Base-by-base conservation (phyloP, 331 rosid species). In the Prunus yedoensis region DNA sequence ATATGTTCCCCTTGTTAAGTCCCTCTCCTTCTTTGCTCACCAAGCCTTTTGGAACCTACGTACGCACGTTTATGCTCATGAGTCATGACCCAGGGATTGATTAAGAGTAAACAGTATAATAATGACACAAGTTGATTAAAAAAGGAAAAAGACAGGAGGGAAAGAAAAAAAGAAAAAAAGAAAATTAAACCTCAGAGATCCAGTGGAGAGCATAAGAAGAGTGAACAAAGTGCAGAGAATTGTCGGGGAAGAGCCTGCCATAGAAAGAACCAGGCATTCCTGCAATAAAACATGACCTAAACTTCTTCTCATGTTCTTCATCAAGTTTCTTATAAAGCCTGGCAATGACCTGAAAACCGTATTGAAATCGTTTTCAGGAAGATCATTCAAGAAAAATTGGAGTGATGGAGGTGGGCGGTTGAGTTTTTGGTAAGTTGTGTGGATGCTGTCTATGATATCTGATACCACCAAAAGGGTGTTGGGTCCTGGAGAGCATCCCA, bases 401-500 rank as follows among this genome's bases (percentile, higher is more conserved):
- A 84, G 66, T 0, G 63, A 5, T 1, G 83, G 86, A 60, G 79
- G 35, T 0, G 76, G 51, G 0, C 0, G 65, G 12, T 67, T 46
- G 9, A 71, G 57, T 15, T 51, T 75, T 4, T 17, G 3, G 60
- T 45, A 50, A 11, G 72, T 21, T 10, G 67, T 38, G 1, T 49
- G 45, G 25, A 81, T 60, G 41, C n/a, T 74, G 21, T 23, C 23
- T 23, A 23, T 23, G 23, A 23, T 23, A 0, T 23, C 23, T 23
- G 23, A 23, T 23, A 23, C 86, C 5, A 74, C 38, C 16, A 78
- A 13, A n/a, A 88, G 68, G 6, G 89, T 75, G 56, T 88, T 88
- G 4, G 87, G 83, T 18, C 92, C 92, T 0, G 88, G 76, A 74
- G 88, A 77, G 25, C 92, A 88, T 0, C 92, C 92, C 66, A 88